Evolutionary conservation across 306 rosid genomes (phyloP), one percentile per base, ranked within the genome.

Genomic region (Macrotyloma uniflorum): DNA sequence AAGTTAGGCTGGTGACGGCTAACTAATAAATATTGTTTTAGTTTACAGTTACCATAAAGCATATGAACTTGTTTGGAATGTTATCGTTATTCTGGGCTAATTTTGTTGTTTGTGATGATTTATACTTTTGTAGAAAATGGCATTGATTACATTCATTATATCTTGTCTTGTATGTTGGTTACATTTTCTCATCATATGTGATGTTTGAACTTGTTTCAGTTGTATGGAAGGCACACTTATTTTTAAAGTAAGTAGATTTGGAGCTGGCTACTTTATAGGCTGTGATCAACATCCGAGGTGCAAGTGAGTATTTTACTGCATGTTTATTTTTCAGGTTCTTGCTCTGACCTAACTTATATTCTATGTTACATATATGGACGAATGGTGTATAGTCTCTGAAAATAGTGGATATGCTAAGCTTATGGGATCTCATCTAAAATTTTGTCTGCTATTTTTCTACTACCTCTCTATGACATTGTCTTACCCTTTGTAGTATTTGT

Each of bases 281-380:
- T 96, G 99, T 83, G 93, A 93, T 83, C 89, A 90, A 80, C 98
- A 96, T 86, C 99, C 99, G 6, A 84, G n/a, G 55, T 96, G 99
- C 98, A 96, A 96, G 99, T 95, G 82, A 95, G 99, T 88, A 57
- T 67, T 70, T 69, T 81, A 53, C 59, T 55, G 54, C 69, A 33
- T 38, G 33, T 35, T 23, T 61, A 50, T 24, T 45, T 76, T 66
- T 13, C n/a, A 66, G 24, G 59, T 51, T 68, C 67, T 16, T 13
- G 14, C 45, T 75, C 79, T 35, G 23, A 51, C 26, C 7, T 78
- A 68, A 64, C 42, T 76, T 19, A 6, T 69, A 40, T 74, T 38
- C 50, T 32, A 24, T 50, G 28, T 24, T 51, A 30, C 64, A 18
- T 53, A 74, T 59, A 63, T 51, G 46, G 43, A 49, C 58, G 36